phyloP scores from a whole-genome alignment of 2,329 filamentous ascomycete species.

The Aspergillus neotritici region DNA sequence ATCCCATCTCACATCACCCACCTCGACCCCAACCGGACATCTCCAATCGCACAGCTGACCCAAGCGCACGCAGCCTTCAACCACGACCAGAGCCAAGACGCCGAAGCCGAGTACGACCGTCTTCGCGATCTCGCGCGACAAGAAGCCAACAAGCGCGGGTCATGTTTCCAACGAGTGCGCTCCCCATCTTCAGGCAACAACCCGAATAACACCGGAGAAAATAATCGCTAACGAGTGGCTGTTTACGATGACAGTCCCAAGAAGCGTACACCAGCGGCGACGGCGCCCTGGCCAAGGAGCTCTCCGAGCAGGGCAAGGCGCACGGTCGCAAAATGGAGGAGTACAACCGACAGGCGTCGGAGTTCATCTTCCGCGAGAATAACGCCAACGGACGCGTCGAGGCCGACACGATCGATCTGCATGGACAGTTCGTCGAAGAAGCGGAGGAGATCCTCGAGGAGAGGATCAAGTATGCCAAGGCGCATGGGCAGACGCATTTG shows the following conservation, averaged over 20 bases:
- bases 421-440: constrained; percentile 92
- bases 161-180: constrained; percentile 66
- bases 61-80: constrained; percentile 68
- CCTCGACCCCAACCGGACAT: no score
- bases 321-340: constrained; percentile 80
- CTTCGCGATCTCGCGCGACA: constrained; percentile 75
- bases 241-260: constrained; percentile 50
- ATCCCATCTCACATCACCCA: no score
- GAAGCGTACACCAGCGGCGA: constrained; percentile 80
- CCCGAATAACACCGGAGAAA: not conserved
- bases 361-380: constrained; percentile 94
- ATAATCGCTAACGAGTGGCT: not conserved
- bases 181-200: not conserved
- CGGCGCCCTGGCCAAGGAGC: constrained; percentile 72
- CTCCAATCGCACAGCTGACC: no score
- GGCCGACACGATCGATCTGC: constrained; percentile 82
- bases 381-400: constrained; percentile 71
- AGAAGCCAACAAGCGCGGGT: constrained; percentile 71
- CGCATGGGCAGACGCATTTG: constrained; percentile 70
- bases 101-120: constrained; percentile 86
- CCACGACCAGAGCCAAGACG: constrained; percentile 59
- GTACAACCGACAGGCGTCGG: constrained; percentile 85
- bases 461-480: constrained; percentile 71
- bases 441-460: constrained; percentile 85
- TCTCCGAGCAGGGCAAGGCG: constrained; percentile 77